Evolutionary conservation across 2,329 filamentous ascomycete species (phyloP).

Genomic region (Penicillium sumatraense): DNA sequence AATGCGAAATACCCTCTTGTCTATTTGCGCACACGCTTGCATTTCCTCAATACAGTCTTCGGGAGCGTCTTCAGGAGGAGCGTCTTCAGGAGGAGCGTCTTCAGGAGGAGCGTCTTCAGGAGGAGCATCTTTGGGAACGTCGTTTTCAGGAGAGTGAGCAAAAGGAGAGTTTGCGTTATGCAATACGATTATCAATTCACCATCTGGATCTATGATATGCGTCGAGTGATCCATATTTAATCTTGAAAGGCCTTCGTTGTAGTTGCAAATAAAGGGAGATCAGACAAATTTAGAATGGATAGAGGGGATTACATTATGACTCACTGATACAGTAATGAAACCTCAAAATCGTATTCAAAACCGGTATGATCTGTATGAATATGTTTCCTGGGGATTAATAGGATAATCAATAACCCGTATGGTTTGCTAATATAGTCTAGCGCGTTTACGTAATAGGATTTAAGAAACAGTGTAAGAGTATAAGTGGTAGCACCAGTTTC

Average conservation of each 20-base stretch:
- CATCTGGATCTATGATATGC: conserved; percentile 15
- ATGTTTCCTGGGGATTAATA: too few species aligned
- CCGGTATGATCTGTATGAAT: too few species aligned
- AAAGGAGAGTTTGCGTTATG: conserved; percentile 9
- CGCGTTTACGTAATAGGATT: too few species aligned
- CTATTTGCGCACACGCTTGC: neutral
- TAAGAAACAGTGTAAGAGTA: too few species aligned
- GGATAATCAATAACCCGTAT: too few species aligned
- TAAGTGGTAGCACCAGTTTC: too few species aligned
- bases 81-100: neutral
- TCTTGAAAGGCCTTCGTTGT: neutral
- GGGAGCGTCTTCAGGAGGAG: neutral
- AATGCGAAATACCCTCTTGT: conserved; percentile 1
- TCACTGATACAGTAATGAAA: too few species aligned
- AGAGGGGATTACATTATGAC: too few species aligned
- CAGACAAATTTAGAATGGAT: too few species aligned
- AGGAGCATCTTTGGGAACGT: neutral
- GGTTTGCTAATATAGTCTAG: too few species aligned
- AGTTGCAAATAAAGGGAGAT: neutral
- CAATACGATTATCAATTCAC: conserved; percentile 15
- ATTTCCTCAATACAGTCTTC: neutral
- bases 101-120: neutral
- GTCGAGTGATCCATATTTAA: conserved; percentile 5
- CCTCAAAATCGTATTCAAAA: too few species aligned
- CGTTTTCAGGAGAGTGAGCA: conserved; percentile 1